These are phyloP conservation scores for Darksidea phi DNA, from an alignment of 495 filamentous ascomycete species.

Conservation along the genomic window DNA sequence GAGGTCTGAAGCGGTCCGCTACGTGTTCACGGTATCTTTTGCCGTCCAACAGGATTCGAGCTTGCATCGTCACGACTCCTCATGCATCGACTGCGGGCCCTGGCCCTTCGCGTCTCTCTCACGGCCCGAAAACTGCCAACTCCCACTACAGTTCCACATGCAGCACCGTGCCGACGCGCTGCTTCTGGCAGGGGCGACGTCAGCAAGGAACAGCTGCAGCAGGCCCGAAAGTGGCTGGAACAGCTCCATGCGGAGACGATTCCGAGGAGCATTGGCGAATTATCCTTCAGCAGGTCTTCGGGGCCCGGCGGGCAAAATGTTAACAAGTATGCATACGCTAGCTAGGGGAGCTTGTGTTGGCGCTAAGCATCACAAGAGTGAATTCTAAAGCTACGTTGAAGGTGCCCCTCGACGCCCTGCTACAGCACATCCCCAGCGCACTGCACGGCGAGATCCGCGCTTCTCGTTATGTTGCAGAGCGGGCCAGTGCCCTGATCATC, in stretches of 20 bases:
- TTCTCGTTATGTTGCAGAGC: constrained; percentile 68
- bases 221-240: constrained; percentile 73
- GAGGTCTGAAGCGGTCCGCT: too few species aligned
- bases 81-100: neutral
- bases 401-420: constrained; percentile 57
- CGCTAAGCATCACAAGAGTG: constrained; percentile 56
- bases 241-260: constrained; percentile 62
- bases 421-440: constrained; percentile 63
- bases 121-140: too few species aligned
- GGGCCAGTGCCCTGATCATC: constrained; percentile 63
- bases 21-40: too few species aligned
- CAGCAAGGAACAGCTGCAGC: constrained; percentile 60
- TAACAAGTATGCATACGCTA: constrained; percentile 73
- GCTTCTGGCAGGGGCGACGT: neutral
- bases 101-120: neutral
- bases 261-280: constrained; percentile 61
- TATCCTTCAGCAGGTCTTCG: constrained; percentile 80
- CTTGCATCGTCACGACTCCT: too few species aligned
- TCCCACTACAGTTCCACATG: neutral
- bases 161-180: neutral
- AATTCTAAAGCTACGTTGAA: constrained; percentile 87
- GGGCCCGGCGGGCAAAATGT: constrained; percentile 95
- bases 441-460: constrained; percentile 62
- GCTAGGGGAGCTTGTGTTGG: neutral
- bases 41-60: too few species aligned